Evolutionary conservation across 2,329 filamentous ascomycete species (phyloP).

Genomic region (Xylogone sp.): DNA sequence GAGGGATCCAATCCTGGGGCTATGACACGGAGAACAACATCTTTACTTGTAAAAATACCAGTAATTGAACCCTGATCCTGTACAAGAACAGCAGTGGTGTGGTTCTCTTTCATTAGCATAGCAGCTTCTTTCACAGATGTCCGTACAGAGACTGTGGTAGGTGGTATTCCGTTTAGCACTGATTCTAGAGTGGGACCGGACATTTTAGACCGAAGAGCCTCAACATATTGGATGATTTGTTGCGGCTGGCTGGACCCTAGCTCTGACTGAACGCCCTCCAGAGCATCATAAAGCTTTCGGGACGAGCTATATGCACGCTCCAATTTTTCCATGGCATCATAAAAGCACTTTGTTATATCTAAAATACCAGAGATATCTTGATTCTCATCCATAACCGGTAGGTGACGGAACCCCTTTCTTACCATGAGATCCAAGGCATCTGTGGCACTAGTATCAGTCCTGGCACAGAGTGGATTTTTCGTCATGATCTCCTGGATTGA

Average conservation of each 20-base stretch:
- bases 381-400: conserved; percentile 99
- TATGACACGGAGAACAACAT: conserved; percentile 96
- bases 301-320: conserved; percentile 97
- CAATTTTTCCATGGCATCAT: conserved; percentile 99
- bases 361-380: conserved; percentile 98
- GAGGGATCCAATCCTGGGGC: conserved; percentile 90
- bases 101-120: conserved; percentile 96
- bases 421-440: conserved; percentile 98
- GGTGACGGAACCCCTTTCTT: conserved; percentile 91
- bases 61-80: conserved; percentile 97
- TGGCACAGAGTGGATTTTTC: conserved; percentile 95
- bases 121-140: conserved; percentile 97
- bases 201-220: conserved; percentile 94
- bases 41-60: conserved; percentile 99
- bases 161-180: conserved; percentile 86
- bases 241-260: conserved; percentile 93
- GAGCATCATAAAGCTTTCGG: conserved; percentile 93
- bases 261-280: conserved; percentile 97
- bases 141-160: conserved; percentile 90
- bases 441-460: conserved; percentile 96
- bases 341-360: conserved; percentile 99
- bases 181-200: conserved; percentile 94
- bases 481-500: conserved; percentile 99
- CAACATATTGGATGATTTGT: conserved; percentile 98
- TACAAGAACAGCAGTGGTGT: conserved; percentile 92